These are phyloP conservation scores for Umbelopsis isabellina DNA, from an alignment of 192 early-diverging fungal genomes.

Conservation along the genomic window DNA sequence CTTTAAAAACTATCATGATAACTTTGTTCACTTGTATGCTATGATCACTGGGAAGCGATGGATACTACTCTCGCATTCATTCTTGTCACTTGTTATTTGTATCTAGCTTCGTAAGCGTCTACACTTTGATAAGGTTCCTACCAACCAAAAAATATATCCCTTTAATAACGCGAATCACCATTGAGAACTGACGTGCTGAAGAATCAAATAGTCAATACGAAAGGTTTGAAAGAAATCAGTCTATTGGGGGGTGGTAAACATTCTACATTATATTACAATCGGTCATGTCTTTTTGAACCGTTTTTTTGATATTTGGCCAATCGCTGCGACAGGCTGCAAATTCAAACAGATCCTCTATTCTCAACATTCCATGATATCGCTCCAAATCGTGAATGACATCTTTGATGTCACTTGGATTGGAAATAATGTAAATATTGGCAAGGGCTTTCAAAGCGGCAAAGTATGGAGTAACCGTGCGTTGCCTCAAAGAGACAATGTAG, in stretches of 20 bases:
- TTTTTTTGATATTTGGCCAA: conserved; percentile 75
- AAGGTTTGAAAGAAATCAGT: not conserved
- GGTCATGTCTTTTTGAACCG: conserved; percentile 67
- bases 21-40: conserved; percentile 3
- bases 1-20: not conserved
- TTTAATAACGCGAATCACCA: too few species aligned
- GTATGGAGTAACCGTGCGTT: conserved; percentile 67
- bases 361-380: conserved; percentile 71
- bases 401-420: conserved; percentile 70
- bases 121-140: too few species aligned
- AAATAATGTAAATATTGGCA: conserved; percentile 81
- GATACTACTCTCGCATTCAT: too few species aligned
- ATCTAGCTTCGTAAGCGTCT: too few species aligned
- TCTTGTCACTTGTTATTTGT: too few species aligned
- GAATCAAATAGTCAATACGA: not conserved
- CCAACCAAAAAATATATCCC: too few species aligned
- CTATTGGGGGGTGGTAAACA: not conserved
- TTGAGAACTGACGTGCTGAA: too few species aligned
- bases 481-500: conserved; percentile 65
- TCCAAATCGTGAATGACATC: conserved; percentile 77
- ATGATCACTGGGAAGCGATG: not conserved
- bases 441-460: conserved; percentile 82
- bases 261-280: conserved; percentile 60
- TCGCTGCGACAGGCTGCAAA: conserved; percentile 76
- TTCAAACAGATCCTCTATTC: conserved; percentile 84